Percentiles rank a stretch among this genome's conserved stretches.
phyloP scores from a whole-genome alignment of 2,329 filamentous ascomycete genomes.

The Tolypocladium endophyticum region DNA sequence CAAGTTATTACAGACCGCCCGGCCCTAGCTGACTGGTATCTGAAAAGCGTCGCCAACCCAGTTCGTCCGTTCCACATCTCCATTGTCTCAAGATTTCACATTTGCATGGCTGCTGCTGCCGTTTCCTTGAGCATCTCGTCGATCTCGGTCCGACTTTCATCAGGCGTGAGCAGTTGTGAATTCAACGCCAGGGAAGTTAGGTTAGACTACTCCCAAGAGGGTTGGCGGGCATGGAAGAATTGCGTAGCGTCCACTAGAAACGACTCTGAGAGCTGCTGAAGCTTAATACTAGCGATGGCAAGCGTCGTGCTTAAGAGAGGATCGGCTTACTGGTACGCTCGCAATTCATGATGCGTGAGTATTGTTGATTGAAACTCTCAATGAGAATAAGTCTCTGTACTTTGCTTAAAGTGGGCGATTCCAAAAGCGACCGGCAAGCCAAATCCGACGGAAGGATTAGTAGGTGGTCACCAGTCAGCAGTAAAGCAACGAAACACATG shows the following conservation, averaged over 20 bases:
- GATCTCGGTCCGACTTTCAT: not conserved
- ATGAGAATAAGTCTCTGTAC: not conserved
- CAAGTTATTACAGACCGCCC: not conserved
- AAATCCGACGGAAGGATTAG: not conserved
- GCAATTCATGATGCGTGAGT: not conserved
- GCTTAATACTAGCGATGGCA: not conserved
- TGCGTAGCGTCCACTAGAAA: not conserved
- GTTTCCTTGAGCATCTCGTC: not conserved
- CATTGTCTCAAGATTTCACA: not conserved
- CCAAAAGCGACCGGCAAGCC: not conserved
- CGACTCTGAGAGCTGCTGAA: not conserved
- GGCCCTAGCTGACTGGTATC: not conserved
- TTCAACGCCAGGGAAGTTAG: not conserved
- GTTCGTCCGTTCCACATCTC: not conserved
- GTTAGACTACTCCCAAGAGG: not conserved
- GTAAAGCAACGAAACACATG: not conserved
- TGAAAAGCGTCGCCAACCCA: not conserved
- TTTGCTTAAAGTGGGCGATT: not conserved
- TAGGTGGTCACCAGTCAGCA: not conserved
- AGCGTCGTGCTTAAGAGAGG: not conserved
- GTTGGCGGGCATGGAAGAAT: not conserved
- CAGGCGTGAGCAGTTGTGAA: not conserved
- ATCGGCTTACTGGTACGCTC: not conserved
- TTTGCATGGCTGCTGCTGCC: not conserved
- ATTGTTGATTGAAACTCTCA: not conserved